These are phyloP conservation scores for Cyberlindnera amylophila DNA, from an alignment of 805 yeast species.

Conservation along the genomic window DNA sequence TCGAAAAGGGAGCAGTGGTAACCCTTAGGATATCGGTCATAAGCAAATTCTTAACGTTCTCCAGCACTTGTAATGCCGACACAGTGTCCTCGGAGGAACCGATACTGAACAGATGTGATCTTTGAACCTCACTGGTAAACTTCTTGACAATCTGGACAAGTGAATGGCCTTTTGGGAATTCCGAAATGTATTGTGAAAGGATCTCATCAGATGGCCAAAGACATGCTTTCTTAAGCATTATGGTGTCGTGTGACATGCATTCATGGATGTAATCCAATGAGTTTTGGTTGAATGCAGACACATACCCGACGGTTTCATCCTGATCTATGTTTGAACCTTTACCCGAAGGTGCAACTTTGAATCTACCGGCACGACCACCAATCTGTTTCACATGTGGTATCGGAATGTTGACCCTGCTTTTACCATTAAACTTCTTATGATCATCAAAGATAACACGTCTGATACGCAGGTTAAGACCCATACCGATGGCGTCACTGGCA, in stretches of 20 bases:
- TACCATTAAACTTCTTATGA: slow-evolving; percentile 68
- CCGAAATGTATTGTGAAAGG: slow-evolving; percentile 63
- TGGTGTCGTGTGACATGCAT: slow-evolving; percentile 49
- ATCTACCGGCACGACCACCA: slow-evolving; percentile 96
- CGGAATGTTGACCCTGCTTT: slow-evolving; percentile 41
- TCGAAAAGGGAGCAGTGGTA: slow-evolving; percentile 59
- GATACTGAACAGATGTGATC: slow-evolving; percentile 31
- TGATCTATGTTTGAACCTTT: slow-evolving; percentile 1
- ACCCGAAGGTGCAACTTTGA: slow-evolving; percentile 35
- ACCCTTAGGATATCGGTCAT: slow-evolving; percentile 56
- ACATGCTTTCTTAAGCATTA: slow-evolving; percentile 54
- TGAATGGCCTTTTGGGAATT: slow-evolving; percentile 49
- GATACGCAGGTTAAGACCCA: slow-evolving; percentile 90
- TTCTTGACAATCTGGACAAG: slow-evolving; percentile 44
- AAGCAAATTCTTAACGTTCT: slow-evolving; percentile 38
- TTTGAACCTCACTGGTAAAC: slow-evolving; percentile 38
- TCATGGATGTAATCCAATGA: slow-evolving; percentile 44
- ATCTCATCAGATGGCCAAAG: slow-evolving; percentile 78
- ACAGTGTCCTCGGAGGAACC: slow-evolving; percentile 36
- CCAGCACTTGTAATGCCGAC: slow-evolving; percentile 37
- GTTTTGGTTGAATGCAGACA: slow-evolving; percentile 46
- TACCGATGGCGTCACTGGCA: slow-evolving; percentile 96
- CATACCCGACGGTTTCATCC: slow-evolving; percentile 40
- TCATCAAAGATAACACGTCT: slow-evolving; percentile 74
- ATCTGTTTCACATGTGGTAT: slow-evolving; percentile 81